phyloP scores from a whole-genome alignment of 192 early-diverging fungal genomes.

The Umbelopsis sp. region DNA sequence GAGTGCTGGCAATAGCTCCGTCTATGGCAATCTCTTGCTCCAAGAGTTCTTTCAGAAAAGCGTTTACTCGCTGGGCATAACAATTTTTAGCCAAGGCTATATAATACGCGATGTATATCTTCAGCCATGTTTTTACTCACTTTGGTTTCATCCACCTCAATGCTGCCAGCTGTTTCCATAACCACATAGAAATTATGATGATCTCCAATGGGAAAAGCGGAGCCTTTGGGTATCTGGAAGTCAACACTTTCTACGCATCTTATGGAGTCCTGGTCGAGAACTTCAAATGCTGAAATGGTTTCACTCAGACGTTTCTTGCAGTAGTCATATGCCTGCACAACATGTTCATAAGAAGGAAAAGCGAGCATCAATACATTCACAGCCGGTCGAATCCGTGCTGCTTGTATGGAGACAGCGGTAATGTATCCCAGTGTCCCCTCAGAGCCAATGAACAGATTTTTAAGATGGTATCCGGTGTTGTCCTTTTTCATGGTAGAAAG shows the following conservation, averaged over 20 bases:
- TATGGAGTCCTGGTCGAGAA: conserved; percentile 81
- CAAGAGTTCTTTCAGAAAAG: conserved; percentile 72
- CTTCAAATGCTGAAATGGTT: conserved; percentile 93
- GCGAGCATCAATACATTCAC: conserved; percentile 78
- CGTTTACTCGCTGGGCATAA: conserved; percentile 56
- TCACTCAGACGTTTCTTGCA: conserved; percentile 81
- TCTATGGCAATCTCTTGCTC: conserved; percentile 69
- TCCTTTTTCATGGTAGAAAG: conserved; percentile 87
- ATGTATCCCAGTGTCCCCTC: conserved; percentile 94
- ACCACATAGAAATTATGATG: conserved; percentile 84
- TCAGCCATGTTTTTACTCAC: background rate
- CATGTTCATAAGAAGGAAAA: conserved; percentile 68
- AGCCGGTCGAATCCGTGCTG: conserved; percentile 56
- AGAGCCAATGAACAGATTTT: conserved; percentile 95
- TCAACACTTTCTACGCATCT: conserved; percentile 71
- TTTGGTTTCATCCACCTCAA: conserved; percentile 85
- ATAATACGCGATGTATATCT: background rate
- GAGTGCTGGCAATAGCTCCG: conserved; percentile 82
- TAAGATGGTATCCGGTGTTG: conserved; percentile 94
- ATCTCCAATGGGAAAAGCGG: conserved; percentile 56
- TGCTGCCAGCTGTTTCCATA: conserved; percentile 86
- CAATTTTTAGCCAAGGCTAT: background rate
- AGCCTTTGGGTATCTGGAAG: conserved; percentile 42
- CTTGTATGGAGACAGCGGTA: conserved; percentile 84
- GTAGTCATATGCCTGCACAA: conserved; percentile 70